These are phyloP conservation scores for Leccinum sublutescens DNA, from an alignment of 768 basidiomycete genomes.

Conservation along the genomic window DNA sequence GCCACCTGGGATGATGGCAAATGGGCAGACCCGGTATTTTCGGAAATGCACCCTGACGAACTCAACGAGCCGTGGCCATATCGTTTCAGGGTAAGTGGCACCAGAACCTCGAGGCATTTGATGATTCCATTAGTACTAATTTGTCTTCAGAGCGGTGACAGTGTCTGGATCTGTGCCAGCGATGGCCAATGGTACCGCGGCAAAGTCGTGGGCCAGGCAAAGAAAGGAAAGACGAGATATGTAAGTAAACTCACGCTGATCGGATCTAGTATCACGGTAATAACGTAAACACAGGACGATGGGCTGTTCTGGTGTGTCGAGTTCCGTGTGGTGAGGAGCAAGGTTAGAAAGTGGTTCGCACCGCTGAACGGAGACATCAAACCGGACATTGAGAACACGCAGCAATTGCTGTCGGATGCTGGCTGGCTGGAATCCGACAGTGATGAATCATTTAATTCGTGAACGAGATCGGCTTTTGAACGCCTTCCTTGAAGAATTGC, in stretches of 20 bases:
- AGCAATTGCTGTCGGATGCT: conserved; percentile 45
- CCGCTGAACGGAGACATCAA: conserved; percentile 68
- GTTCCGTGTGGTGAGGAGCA: conserved; percentile 35
- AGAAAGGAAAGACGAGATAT: conserved; percentile 45
- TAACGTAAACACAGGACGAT: conserved; percentile 37
- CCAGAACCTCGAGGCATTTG: neutral
- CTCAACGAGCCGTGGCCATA: conserved; percentile 54
- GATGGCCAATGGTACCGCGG: conserved; percentile 53
- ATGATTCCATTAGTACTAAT: conserved; percentile 1
- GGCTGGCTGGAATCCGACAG: conserved; percentile 40
- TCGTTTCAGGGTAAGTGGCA: conserved; percentile 41
- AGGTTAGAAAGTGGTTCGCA: conserved; percentile 58
- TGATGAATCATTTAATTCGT: neutral
- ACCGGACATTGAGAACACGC: conserved; percentile 49
- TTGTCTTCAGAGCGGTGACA: conserved; percentile 40
- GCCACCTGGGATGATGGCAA: conserved; percentile 25
- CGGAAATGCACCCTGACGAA: conserved; percentile 35
- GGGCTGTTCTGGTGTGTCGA: conserved; percentile 56
- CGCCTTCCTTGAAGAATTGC: too few relatives aligned
- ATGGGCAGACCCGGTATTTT: conserved; percentile 17
- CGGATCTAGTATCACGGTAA: neutral
- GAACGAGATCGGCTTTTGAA: neutral
- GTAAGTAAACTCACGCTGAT: conserved; percentile 32
- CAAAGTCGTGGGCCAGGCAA: conserved; percentile 44
- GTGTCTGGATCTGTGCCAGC: conserved; percentile 51